Evolutionary conservation across 208 protist species (phyloP), one percentile per base, ranked within the genome.

Genomic region (Herpetomonas muscarum): DNA sequence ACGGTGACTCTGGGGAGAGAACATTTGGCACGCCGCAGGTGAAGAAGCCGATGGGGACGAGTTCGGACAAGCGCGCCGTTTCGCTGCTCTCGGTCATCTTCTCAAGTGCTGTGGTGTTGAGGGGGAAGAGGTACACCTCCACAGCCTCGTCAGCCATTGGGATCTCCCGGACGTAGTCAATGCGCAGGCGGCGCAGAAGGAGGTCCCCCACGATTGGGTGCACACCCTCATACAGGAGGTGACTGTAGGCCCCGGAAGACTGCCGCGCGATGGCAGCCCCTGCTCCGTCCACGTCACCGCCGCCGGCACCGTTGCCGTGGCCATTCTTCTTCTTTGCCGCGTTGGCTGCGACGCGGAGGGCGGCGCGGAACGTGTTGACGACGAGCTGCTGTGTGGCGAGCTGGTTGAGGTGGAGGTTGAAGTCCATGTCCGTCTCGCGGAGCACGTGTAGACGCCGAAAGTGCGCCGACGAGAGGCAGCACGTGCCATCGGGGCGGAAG

Each of bases 361-460:
- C 74, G 24, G 59, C 58, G 19, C 82, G 70, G 63, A 86, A 85
- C 9, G 76, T 64, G 48, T 83, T 77, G 41, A 85, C 61, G 17
- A 87, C 58, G 1, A 90, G 55, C 37, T 74, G 44, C 32, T 76
- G 83, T 39, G 57, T 67, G 15, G 64, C 76, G 7, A 84, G 61
- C 56, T 90, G 83, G 36, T 90, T 90, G 1, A 90, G 57, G 52
- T 90, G 83, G n/a, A 65, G 65, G 55, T 90, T 90, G 54, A 85
- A 85, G 65, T 90, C 83, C 51, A 87, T 85, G 61, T 90, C 83
- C 7, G 58, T 76, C 48, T 81, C 74, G 26, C 83, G 71, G 12
- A 90, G 67, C 3, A 59, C 32, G 62, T 76, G 74, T 7, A 36
- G 47, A 15, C 70, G 73, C 5, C 42, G 47, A 9, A 53, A 53